These are phyloP conservation scores for Paspalum vaginatum DNA, from an alignment of 176 grass and related monocot species.

Conservation along the genomic window DNA sequence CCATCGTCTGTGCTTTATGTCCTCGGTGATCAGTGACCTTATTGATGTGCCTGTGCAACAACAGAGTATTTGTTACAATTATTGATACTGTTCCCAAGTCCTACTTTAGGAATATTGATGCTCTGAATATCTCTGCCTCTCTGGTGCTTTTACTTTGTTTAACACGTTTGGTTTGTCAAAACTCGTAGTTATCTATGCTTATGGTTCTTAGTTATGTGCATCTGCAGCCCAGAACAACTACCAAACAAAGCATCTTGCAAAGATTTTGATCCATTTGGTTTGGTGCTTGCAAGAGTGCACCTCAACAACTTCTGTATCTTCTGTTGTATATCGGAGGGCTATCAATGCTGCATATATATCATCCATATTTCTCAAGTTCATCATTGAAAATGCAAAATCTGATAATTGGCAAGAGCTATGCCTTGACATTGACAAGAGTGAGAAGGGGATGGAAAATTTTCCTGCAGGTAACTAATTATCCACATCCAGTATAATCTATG, in stretches of 20 bases:
- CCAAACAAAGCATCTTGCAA: conserved; percentile 88
- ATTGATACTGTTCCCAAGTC: conserved; percentile 4
- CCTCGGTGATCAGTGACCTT: background rate
- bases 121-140: background rate
- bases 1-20: conserved; percentile 9
- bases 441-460: conserved; percentile 70
- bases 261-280: conserved; percentile 92
- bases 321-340: conserved; percentile 61
- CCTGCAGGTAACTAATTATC: conserved; percentile 65
- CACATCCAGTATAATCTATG: background rate
- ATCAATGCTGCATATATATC: conserved; percentile 98
- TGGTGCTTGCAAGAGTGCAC: conserved; percentile 89
- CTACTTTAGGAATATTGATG: conserved; percentile 2
- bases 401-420: conserved; percentile 83
- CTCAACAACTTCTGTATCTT: conserved; percentile 55
- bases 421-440: conserved; percentile 78
- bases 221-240: conserved; percentile 91
- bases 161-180: background rate
- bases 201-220: conserved; percentile 37
- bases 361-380: conserved; percentile 98
- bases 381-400: conserved; percentile 79
- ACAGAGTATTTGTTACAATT: background rate
- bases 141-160: background rate
- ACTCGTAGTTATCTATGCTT: conserved; percentile 15
- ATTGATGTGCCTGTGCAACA: conserved; percentile 14